Evolutionary conservation across 352 stramenopile genomes (phyloP).

Genomic region (Globisporangium alternatum): DNA sequence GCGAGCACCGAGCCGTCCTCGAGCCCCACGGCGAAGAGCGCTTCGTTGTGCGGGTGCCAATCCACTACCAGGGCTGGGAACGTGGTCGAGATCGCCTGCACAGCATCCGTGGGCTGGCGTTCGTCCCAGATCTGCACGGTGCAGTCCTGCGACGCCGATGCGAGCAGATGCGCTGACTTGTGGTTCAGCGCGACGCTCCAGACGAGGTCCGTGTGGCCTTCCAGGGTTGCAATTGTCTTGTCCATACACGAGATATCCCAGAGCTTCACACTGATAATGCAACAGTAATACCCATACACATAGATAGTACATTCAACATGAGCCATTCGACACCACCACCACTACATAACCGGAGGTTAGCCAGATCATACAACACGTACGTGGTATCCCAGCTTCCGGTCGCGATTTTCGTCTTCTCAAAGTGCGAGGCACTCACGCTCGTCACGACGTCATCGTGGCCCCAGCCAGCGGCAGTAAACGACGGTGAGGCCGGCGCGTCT

Average conservation of each 20-base stretch:
- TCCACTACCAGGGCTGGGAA: constrained; percentile 53
- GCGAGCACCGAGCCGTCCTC: constrained; percentile 63
- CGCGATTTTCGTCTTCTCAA: constrained; percentile 47
- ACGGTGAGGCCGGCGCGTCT: neutral
- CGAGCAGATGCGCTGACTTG: constrained; percentile 36
- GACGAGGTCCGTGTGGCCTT: constrained; percentile 70
- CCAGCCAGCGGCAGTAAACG: constrained; percentile 7
- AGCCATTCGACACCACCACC: neutral
- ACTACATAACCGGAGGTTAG: too few species aligned
- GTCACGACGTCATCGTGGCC: constrained; percentile 77
- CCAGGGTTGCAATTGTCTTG: constrained; percentile 47
- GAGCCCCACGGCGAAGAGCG: constrained; percentile 56
- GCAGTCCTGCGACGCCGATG: constrained; percentile 60
- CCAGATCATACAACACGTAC: constrained; percentile 24
- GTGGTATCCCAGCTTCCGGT: constrained; percentile 70
- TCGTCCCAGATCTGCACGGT: constrained; percentile 77
- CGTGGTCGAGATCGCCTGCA: constrained; percentile 36
- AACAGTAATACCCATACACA: neutral
- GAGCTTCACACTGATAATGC: constrained; percentile 53
- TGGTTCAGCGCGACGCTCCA: constrained; percentile 64
- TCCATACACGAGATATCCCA: constrained; percentile 61
- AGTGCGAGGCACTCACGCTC: constrained; percentile 35
- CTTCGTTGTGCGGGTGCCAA: constrained; percentile 65
- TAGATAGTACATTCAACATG: neutral
- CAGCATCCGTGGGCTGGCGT: constrained; percentile 38